Conservation (phyloP, 148 eudicot genomes). For the Chenopodium formosanum region DNA sequence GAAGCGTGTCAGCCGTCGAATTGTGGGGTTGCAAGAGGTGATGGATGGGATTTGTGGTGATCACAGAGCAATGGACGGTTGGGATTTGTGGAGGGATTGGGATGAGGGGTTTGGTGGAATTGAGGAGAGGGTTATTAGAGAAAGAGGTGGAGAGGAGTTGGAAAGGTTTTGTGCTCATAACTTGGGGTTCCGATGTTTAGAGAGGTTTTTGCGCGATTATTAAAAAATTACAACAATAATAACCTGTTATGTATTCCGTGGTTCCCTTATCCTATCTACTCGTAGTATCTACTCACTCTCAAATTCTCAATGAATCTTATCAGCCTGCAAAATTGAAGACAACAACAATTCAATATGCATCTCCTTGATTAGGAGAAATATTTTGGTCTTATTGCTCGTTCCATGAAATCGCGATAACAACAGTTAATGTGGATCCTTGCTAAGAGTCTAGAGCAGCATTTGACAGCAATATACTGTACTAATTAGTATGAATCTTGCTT, state of each 20-base stretch:
- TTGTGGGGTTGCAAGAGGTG: conserved; percentile 85
- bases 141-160: conserved; percentile 68
- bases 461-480: no score
- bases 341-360: no score
- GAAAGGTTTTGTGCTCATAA: conserved; percentile 72
- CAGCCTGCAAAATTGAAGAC: no score
- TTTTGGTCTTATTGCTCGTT: no score
- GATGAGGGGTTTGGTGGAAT: conserved; percentile 57
- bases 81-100: conserved; percentile 55
- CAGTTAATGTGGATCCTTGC: no score
- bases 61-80: conserved; percentile 29
- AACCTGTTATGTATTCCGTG: neutral
- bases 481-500: no score
- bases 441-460: no score
- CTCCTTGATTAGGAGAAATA: no score
- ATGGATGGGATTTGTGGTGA: conserved; percentile 57
- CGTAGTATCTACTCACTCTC: no score
- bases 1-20: conserved; percentile 65
- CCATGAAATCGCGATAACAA: no score
- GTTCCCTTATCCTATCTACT: neutral
- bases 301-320: no score
- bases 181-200: conserved; percentile 80
- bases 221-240: conserved; percentile 1
- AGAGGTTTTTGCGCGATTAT: conserved; percentile 62
- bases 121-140: conserved; percentile 61